Conservation (phyloP, 768 basidiomycete genomes). For the Lyophyllum atratum region DNA sequence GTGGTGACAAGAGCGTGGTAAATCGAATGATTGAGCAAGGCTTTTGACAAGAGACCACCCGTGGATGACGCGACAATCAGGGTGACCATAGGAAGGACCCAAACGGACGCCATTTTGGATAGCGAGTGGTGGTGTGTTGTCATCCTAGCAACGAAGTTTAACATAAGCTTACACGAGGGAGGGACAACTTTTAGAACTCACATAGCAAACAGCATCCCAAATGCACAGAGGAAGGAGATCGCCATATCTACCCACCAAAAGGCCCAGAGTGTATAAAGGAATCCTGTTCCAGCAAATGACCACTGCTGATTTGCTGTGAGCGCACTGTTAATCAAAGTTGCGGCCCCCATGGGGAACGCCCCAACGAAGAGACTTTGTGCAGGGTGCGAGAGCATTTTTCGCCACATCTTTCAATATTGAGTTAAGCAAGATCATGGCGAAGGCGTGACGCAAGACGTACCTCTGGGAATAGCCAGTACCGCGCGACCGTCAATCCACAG, state of each 20-base stretch:
- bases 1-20: slow-evolving; percentile 48
- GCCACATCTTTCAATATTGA: slow-evolving; percentile 28
- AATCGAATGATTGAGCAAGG: slow-evolving; percentile 37
- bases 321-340: slow-evolving; percentile 57
- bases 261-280: slow-evolving; percentile 59
- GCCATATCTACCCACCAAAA: slow-evolving; percentile 71
- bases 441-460: slow-evolving; percentile 26
- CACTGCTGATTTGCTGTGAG: slow-evolving; percentile 44
- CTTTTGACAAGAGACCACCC: slow-evolving; percentile 49
- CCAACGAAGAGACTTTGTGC: slow-evolving; percentile 44
- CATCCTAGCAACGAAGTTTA: slow-evolving; percentile 35
- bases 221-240: slow-evolving; percentile 42
- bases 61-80: slow-evolving; percentile 61
- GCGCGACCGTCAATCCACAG: slow-evolving; percentile 41
- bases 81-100: slow-evolving; percentile 66
- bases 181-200: slow-evolving; percentile 5
- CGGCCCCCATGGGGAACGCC: slow-evolving; percentile 61
- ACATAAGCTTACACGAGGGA: not conserved
- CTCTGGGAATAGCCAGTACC: slow-evolving; percentile 56
- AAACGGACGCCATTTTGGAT: slow-evolving; percentile 48
- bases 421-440: not conserved
- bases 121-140: slow-evolving; percentile 54
- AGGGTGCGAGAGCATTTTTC: slow-evolving; percentile 48
- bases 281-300: slow-evolving; percentile 51
- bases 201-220: slow-evolving; percentile 23